These are phyloP conservation scores for Herpomyces periplanetae DNA, from an alignment of 2,329 filamentous ascomycete genomes.

Conservation along the genomic window DNA sequence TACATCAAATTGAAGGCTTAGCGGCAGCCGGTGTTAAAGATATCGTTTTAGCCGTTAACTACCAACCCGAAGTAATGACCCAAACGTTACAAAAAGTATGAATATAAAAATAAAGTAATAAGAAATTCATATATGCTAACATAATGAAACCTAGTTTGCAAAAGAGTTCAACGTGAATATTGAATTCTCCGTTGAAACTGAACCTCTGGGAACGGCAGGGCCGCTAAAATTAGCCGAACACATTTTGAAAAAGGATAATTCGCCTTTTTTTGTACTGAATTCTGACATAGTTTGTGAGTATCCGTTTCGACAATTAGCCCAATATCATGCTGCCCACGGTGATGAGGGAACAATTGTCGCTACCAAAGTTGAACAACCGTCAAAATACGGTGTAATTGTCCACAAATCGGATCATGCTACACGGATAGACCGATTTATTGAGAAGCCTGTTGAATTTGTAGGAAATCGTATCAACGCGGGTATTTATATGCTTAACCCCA, in stretches of 20 bases:
- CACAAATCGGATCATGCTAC: slow-evolving; percentile 73
- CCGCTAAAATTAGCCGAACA: slow-evolving; percentile 79
- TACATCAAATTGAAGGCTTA: slow-evolving; percentile 82
- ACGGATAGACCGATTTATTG: slow-evolving; percentile 88
- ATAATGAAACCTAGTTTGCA: slow-evolving; percentile 23
- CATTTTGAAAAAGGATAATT: slow-evolving; percentile 64
- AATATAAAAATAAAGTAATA: slow-evolving; percentile 3
- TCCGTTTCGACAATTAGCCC: slow-evolving; percentile 55
- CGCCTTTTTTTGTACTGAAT: slow-evolving; percentile 91
- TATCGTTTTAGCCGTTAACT: slow-evolving; percentile 93
- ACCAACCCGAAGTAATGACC: slow-evolving; percentile 91
- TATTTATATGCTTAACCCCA: slow-evolving; percentile 89
- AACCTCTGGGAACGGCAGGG: slow-evolving; percentile 74
- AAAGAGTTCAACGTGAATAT: slow-evolving; percentile 72
- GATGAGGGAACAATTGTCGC: slow-evolving; percentile 91
- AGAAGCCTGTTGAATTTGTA: slow-evolving; percentile 95
- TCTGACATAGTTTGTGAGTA: slow-evolving; percentile 95
- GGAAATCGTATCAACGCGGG: slow-evolving; percentile 96
- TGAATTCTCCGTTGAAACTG: slow-evolving; percentile 79
- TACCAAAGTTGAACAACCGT: slow-evolving; percentile 93
- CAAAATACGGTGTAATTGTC: slow-evolving; percentile 92
- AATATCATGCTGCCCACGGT: slow-evolving; percentile 70
- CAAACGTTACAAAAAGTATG: slow-evolving; percentile 51
- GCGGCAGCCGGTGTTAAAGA: slow-evolving; percentile 78
- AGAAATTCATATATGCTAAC: not conserved